These are phyloP conservation scores for Tricholoma furcatifolium DNA, from an alignment of 768 basidiomycete species.

Conservation along the genomic window DNA sequence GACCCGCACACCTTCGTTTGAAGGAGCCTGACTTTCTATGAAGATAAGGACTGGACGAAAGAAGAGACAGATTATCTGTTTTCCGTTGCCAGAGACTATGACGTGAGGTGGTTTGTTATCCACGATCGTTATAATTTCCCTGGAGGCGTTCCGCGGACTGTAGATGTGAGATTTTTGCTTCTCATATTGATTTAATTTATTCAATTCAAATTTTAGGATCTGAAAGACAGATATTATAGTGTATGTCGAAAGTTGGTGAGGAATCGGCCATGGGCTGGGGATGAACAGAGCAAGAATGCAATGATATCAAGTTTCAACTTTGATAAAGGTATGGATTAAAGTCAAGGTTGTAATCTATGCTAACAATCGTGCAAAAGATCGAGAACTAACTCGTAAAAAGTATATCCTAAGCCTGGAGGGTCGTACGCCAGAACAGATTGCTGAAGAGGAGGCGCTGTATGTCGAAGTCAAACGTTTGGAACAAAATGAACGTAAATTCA, in stretches of 20 bases:
- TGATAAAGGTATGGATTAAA: slow-evolving; percentile 68
- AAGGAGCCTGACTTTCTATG: not conserved
- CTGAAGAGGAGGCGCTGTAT: slow-evolving; percentile 94
- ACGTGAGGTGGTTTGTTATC: slow-evolving; percentile 86
- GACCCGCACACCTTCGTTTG: not conserved
- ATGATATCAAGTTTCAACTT: slow-evolving; percentile 75
- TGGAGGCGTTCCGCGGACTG: slow-evolving; percentile 47
- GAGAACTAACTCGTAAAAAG: slow-evolving; percentile 84
- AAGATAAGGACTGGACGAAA: slow-evolving; percentile 85
- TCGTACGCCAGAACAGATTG: slow-evolving; percentile 85
- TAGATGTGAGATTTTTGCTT: slow-evolving; percentile 56
- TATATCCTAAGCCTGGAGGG: slow-evolving; percentile 86
- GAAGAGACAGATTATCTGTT: slow-evolving; percentile 96
- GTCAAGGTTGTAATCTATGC: not conserved
- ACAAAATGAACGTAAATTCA: slow-evolving; percentile 86
- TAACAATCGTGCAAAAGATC: slow-evolving; percentile 46
- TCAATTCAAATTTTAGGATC: slow-evolving; percentile 52
- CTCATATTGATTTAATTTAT: not conserved
- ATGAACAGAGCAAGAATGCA: slow-evolving; percentile 67
- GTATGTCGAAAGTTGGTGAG: slow-evolving; percentile 87
- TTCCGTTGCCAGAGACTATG: slow-evolving; percentile 73
- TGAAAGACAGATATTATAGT: slow-evolving; percentile 93
- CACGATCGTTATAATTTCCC: slow-evolving; percentile 86
- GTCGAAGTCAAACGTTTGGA: slow-evolving; percentile 94
- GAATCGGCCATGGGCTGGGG: slow-evolving; percentile 81